Evolutionary conservation across 306 rosid genomes (phyloP).

Genomic region (Abrus pulchellus): DNA sequence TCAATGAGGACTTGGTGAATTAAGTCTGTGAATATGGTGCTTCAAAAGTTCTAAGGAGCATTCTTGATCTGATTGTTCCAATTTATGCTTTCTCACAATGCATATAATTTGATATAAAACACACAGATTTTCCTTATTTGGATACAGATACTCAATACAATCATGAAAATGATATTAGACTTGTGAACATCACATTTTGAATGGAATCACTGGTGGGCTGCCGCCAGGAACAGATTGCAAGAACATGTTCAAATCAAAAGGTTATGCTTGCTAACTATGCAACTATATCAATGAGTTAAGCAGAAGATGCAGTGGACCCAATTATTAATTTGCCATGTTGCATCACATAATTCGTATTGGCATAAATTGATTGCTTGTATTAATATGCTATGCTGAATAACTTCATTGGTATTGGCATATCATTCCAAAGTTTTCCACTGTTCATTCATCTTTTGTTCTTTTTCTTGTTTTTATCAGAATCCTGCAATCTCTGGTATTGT

Average conservation of each 20-base stretch:
- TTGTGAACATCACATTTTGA: conserved; percentile 25
- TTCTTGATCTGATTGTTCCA: conserved; percentile 22
- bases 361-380: conserved; percentile 24
- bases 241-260: neutral
- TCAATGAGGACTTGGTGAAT: conserved; percentile 12
- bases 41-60: neutral
- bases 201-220: conserved; percentile 8
- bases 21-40: conserved; percentile 21
- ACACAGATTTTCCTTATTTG: conserved; percentile 16
- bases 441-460: conserved; percentile 30
- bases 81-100: conserved; percentile 17
- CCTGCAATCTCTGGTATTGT: conserved; percentile 71
- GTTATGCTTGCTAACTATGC: neutral
- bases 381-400: conserved; percentile 25
- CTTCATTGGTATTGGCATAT: conserved; percentile 38
- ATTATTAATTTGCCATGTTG: conserved; percentile 10
- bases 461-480: conserved; percentile 53
- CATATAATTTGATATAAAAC: conserved; percentile 5
- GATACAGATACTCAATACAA: neutral
- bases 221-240: conserved; percentile 11
- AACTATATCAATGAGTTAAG: neutral
- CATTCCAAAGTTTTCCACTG: neutral
- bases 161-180: conserved; percentile 20
- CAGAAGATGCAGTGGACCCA: neutral
- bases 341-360: conserved; percentile 27